Evolutionary conservation across 768 basidiomycete genomes (phyloP).

Genomic region (Glaciozyma antarctica): DNA sequence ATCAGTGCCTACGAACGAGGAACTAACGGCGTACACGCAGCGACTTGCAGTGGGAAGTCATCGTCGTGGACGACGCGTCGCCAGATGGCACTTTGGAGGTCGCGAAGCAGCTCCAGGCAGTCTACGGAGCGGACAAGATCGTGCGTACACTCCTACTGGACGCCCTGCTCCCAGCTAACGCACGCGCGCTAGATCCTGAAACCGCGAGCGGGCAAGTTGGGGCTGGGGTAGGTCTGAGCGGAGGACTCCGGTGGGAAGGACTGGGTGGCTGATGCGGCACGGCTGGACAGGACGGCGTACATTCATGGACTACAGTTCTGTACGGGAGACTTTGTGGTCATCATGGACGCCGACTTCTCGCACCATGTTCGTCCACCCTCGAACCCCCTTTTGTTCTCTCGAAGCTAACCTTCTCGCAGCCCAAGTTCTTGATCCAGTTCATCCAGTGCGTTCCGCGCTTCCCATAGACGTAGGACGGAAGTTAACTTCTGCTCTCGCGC

Average conservation of each 20-base stretch:
- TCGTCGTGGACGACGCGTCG: conserved; percentile 84
- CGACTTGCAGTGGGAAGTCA: conserved; percentile 58
- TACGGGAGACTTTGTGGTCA: conserved; percentile 84
- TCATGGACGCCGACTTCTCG: conserved; percentile 95
- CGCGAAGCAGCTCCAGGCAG: conserved; percentile 61
- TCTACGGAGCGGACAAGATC: conserved; percentile 77
- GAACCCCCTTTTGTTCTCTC: background rate
- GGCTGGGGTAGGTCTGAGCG: conserved; percentile 57
- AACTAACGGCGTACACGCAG: background rate
- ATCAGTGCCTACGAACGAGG: too few species aligned
- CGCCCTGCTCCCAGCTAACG: background rate
- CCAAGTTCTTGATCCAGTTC: conserved; percentile 89
- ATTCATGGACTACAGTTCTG: conserved; percentile 83
- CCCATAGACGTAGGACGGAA: background rate
- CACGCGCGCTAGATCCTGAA: conserved; percentile 53
- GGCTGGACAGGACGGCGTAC: conserved; percentile 63
- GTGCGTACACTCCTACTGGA: conserved; percentile 44
- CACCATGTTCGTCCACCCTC: conserved; percentile 48
- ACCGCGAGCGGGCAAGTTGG: conserved; percentile 82
- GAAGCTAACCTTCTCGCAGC: conserved; percentile 41
- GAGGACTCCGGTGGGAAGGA: background rate
- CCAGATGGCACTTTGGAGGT: conserved; percentile 89
- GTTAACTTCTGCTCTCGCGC: too few species aligned
- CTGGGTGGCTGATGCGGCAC: background rate
- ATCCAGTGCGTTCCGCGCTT: conserved; percentile 51